Evolutionary conservation across 1,284 basidiomycete genomes (phyloP).

Genomic region (Mycena sp.): DNA sequence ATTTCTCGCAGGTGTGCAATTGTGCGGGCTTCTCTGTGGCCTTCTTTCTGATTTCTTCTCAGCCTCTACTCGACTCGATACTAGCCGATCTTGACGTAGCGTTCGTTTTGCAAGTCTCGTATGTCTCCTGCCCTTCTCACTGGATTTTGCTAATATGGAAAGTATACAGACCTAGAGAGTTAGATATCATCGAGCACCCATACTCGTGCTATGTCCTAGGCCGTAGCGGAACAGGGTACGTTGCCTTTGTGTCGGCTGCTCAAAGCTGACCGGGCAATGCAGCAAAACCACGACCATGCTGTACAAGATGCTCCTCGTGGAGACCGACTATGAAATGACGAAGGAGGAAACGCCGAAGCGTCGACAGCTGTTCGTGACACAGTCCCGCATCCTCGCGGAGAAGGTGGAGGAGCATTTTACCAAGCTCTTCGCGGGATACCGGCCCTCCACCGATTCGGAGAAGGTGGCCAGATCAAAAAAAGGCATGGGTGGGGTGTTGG

Average conservation of each 20-base stretch:
- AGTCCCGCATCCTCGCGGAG: constrained; percentile 68
- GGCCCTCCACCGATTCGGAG: constrained; percentile 51
- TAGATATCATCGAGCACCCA: constrained; percentile 66
- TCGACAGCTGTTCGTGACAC: constrained; percentile 78
- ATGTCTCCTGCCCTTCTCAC: constrained; percentile 14
- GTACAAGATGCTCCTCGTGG: constrained; percentile 76
- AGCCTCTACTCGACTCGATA: constrained; percentile 36
- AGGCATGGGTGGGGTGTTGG: constrained; percentile 42
- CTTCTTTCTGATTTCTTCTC: background rate
- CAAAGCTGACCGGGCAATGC: constrained; percentile 13
- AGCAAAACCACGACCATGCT: constrained; percentile 80
- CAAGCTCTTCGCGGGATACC: constrained; percentile 48
- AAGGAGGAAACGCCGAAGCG: constrained; percentile 49
- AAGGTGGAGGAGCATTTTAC: constrained; percentile 74
- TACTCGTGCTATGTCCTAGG: constrained; percentile 76
- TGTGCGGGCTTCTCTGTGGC: background rate
- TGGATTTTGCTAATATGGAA: background rate
- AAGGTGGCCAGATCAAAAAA: constrained; percentile 43
- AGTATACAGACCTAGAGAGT: constrained; percentile 60
- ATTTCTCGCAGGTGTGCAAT: constrained; percentile 23
- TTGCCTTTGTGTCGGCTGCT: background rate
- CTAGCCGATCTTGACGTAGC: constrained; percentile 59
- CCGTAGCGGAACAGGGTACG: constrained; percentile 78
- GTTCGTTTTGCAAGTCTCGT: constrained; percentile 52
- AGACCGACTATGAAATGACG: constrained; percentile 55